These are phyloP conservation scores for Lachancea fermentati DNA, from an alignment of 805 yeast genomes.

Conservation along the genomic window DNA sequence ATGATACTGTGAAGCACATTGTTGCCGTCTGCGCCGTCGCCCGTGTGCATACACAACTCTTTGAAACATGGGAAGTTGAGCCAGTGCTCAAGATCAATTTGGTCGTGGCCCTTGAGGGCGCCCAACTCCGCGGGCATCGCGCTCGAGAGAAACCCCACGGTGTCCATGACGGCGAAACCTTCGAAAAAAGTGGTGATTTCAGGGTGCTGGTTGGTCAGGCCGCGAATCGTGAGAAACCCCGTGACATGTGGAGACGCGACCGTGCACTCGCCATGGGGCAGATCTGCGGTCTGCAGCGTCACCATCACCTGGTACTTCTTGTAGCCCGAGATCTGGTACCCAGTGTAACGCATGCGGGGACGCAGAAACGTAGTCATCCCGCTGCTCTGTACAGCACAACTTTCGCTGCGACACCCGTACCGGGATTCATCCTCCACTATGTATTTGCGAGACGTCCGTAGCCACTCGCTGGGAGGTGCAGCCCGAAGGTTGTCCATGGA, in stretches of 20 bases:
- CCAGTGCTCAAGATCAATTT: slow-evolving; percentile 64
- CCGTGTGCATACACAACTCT: slow-evolving; percentile 16
- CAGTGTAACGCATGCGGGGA: slow-evolving; percentile 29
- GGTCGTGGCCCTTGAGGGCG: slow-evolving; percentile 58
- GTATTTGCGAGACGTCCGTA: slow-evolving; percentile 4
- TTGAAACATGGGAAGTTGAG: slow-evolving; percentile 47
- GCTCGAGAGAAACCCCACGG: slow-evolving; percentile 27
- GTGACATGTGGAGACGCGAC: slow-evolving; percentile 38
- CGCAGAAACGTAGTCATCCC: slow-evolving; percentile 14
- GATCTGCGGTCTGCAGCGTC: slow-evolving; percentile 51
- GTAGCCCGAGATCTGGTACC: slow-evolving; percentile 33
- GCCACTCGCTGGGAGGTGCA: neutral
- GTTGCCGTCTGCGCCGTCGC: slow-evolving; percentile 3
- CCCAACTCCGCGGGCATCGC: slow-evolving; percentile 26
- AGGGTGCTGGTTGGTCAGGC: slow-evolving; percentile 61
- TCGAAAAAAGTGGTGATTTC: slow-evolving; percentile 72
- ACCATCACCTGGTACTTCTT: slow-evolving; percentile 47
- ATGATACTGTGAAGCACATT: slow-evolving; percentile 14
- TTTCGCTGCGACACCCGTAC: neutral
- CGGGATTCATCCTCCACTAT: slow-evolving; percentile 5
- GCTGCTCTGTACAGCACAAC: neutral
- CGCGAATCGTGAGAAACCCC: slow-evolving; percentile 64
- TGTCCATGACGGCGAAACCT: slow-evolving; percentile 32
- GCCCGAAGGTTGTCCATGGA: slow-evolving; percentile 19
- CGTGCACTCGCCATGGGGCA: slow-evolving; percentile 26